Base-by-base conservation (phyloP, 768 basidiomycete species). In the Mycena albidolilacea region DNA sequence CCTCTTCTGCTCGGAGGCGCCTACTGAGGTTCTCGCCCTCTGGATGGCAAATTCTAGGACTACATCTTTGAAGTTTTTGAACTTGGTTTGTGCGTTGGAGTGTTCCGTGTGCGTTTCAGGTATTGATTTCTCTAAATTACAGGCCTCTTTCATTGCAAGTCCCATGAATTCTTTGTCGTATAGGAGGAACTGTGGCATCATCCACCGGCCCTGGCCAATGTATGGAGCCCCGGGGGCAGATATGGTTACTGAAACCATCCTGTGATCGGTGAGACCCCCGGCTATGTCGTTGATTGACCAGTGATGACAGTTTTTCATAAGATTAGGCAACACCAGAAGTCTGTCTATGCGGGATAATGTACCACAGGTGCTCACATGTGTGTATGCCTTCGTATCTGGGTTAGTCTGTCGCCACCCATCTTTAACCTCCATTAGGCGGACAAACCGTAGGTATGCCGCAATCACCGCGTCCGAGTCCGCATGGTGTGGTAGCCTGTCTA, bases 161-260 rank as follows among this genome's bases (percentile, higher is more conserved):
- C 15, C 17, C 61, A 63, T 63, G 23, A 63, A 63, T 8, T 63
- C 61, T 19, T 63, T 63, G 7, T 63, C 61, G 14, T 63, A 35
- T 9, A 46, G 44, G 19, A 63, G 61, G 44, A 63, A 63, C 5
- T 4, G 21, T 21, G 41, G 61, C 48, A 38, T 52, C 7, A 35
- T 9, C 63, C 30, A 39, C 17, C 63, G 2, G 7, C 48, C 63
- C 17, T 38, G 50, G 5, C 63, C 23, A 11, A 50, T 52, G 17
- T 50, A 50, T 19, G 43, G 60, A 2, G 60, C 23, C 30, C 43
- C 60, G 5, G 60, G 60, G 8, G 43, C 41, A 9, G 46, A 52
- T 10, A 64, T n/a, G 3, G 37, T 19, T n/a, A n/a, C n/a, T n/a
- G n/a, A n/a, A n/a, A n/a, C n/a, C n/a, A n/a, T n/a, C n/a, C n/a